A percentile compares a stretch with the other conserved stretches of the same genome.
These are phyloP conservation scores for Xylaria sp. DNA, from an alignment of 2,329 filamentous ascomycete genomes.

Conservation along the genomic window DNA sequence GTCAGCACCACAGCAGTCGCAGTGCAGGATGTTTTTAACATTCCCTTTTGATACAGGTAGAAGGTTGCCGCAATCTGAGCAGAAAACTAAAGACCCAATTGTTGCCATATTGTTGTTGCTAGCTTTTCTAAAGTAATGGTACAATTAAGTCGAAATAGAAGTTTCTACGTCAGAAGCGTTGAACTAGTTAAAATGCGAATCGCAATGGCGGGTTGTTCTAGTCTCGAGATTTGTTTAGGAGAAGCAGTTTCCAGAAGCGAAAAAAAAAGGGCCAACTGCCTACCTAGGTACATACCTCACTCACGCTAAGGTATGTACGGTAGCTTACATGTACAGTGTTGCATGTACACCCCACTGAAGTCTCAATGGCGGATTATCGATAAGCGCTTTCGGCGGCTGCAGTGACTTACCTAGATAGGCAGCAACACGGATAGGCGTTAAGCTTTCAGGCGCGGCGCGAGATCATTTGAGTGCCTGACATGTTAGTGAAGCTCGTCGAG, in stretches of 20 bases:
- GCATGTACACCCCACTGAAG: not conserved
- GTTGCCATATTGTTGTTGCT: slow-evolving; percentile 74
- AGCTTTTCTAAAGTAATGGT: not conserved
- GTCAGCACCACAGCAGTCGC: slow-evolving; percentile 85
- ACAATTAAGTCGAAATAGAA: not conserved
- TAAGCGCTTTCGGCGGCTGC: slow-evolving; percentile 7
- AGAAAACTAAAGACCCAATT: slow-evolving; percentile 92
- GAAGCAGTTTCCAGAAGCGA: not conserved
- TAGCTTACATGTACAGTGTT: not conserved
- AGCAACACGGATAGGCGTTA: slow-evolving; percentile 3
- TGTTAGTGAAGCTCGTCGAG: not conserved
- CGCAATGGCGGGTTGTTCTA: not conserved
- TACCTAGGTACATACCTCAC: not conserved
- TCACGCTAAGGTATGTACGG: not conserved
- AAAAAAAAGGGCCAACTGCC: slow-evolving; percentile 22
- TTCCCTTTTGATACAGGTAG: slow-evolving; percentile 83
- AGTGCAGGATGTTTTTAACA: slow-evolving; percentile 78
- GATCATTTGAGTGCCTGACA: not conserved
- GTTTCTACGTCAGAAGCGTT: not conserved
- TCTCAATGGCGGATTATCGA: slow-evolving; percentile 17
- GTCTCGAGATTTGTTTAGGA: not conserved
- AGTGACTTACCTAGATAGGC: slow-evolving; percentile 8
- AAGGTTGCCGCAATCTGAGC: slow-evolving; percentile 90
- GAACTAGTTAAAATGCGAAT: not conserved
- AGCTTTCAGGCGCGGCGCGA: slow-evolving; percentile 35